A percentile compares a stretch with the other conserved stretches of the same genome.
Conservation (phyloP, 2,329 filamentous ascomycete species). For the Emericellopsis atlantica region DNA sequence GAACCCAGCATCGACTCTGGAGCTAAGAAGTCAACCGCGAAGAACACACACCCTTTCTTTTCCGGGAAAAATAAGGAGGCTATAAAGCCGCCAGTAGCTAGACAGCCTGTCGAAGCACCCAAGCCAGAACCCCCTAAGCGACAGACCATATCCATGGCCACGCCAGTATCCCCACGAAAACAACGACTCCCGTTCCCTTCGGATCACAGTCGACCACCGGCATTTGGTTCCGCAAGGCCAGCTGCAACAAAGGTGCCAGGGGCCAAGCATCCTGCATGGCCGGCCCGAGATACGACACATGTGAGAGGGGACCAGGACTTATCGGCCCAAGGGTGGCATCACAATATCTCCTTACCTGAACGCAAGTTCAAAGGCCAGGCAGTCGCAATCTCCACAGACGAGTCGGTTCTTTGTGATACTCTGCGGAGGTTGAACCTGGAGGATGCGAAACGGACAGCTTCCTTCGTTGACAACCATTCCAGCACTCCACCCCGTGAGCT, state of each 20-base stretch:
- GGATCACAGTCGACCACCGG: neutral
- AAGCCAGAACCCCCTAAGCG: constrained; percentile 14
- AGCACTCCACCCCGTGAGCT: constrained; percentile 32
- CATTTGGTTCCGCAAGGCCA: constrained; percentile 16
- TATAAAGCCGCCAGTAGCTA: neutral
- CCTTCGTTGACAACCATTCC: constrained; percentile 23
- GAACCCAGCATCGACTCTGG: neutral
- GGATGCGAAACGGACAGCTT: constrained; percentile 13
- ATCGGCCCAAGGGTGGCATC: neutral
- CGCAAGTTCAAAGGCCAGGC: constrained; percentile 37
- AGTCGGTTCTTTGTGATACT: constrained; percentile 25
- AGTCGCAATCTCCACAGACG: constrained; percentile 23
- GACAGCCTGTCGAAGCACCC: neutral
- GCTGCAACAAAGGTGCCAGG: constrained; percentile 49
- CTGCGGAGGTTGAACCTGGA: constrained; percentile 13
- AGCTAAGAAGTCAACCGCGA: constrained; percentile 5
- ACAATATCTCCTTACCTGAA: neutral
- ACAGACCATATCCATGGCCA: constrained; percentile 35
- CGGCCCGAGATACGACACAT: constrained; percentile 50
- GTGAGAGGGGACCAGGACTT: constrained; percentile 33
- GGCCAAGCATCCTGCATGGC: constrained; percentile 58
- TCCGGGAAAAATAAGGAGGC: constrained; percentile 16
- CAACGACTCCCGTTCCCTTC: constrained; percentile 12
- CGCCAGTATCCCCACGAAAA: constrained; percentile 38
- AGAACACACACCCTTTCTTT: constrained; percentile 30